These are phyloP conservation scores for Yamadazyma nakazawae DNA, from an alignment of 805 yeast species.

Conservation along the genomic window DNA sequence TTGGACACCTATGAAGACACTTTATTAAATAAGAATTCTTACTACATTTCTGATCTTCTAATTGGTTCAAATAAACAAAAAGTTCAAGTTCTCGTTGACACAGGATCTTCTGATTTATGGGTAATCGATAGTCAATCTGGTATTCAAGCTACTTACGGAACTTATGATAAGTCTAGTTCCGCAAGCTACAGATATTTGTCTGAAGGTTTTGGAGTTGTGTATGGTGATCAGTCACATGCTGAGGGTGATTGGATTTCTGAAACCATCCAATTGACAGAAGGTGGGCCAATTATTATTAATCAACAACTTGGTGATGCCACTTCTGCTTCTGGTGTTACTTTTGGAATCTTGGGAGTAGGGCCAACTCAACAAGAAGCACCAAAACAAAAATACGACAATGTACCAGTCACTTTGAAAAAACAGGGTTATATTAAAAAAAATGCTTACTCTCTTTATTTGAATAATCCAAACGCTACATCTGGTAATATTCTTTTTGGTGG, in stretches of 20 bases:
- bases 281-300: conserved; percentile 9
- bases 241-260: conserved; percentile 17
- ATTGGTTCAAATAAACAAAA: conserved; percentile 24
- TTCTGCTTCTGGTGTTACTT: neutral
- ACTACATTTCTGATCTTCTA: conserved; percentile 11
- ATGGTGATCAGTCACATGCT: conserved; percentile 49
- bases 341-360: conserved; percentile 20
- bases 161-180: conserved; percentile 33
- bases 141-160: conserved; percentile 26
- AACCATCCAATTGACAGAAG: conserved; percentile 10
- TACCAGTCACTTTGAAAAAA: conserved; percentile 30
- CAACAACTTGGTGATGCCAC: conserved; percentile 17
- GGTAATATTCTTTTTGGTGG: conserved; percentile 34
- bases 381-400: conserved; percentile 22
- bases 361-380: conserved; percentile 8
- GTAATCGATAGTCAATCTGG: conserved; percentile 12
- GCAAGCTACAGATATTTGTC: conserved; percentile 29
- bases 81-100: conserved; percentile 20
- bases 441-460: conserved; percentile 38
- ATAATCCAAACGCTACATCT: conserved; percentile 14
- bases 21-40: conserved; percentile 1
- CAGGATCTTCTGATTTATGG: conserved; percentile 31
- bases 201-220: conserved; percentile 36
- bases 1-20: neutral
- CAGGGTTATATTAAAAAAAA: conserved; percentile 32